Base-by-base conservation (phyloP, 2,329 filamentous ascomycete genomes). In the Pseudocercospora fijiensis region DNA sequence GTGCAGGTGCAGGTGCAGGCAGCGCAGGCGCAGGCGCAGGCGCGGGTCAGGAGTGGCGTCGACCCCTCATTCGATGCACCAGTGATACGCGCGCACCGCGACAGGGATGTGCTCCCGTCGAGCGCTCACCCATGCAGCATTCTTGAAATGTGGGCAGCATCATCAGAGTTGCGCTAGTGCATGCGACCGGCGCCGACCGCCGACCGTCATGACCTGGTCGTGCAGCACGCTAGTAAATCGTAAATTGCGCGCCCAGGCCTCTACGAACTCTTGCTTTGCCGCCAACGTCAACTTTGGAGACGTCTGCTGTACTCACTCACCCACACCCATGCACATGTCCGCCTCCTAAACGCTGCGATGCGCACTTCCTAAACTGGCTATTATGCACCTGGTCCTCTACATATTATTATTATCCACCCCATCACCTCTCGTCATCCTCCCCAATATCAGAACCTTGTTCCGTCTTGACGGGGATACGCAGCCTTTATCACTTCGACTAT, bases 241-340 rank as follows among this genome's bases (percentile, higher is more conserved):
- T n/a, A n/a, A n/a, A n/a, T n/a, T n/a, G n/a, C n/a, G n/a, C n/a
- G 61, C 60, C 62, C 62, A 65, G 62, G 66, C 64, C 67, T 66
- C 63, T n/a, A n/a, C n/a, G n/a, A n/a, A n/a, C n/a, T n/a, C n/a
- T n/a, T n/a, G n/a, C n/a, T 45, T 63, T 58, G 61, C 64, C 68
- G 69, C 69, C 70, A 70, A 57, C 53, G 57, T 65, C 58, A 57
- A 65, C 51, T 58, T 66, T 63, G 58, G 64, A 60, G 56, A 64
- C 61, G 65, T n/a, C n/a, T n/a, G n/a, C n/a, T n/a, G n/a, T n/a
- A 58, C 53, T 18, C 49, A 37, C 45, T 60, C 55, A 37, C 57
- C 49, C 33, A 11, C 41, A 47, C 13, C 53, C 65, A 64, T 56
- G 59, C 57, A 57, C 27, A 47, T 49, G 63, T 47, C 61, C 65